These are phyloP conservation scores for Aspergillus neoniger DNA, from an alignment of 2,329 filamentous ascomycete species.

Conservation along the genomic window DNA sequence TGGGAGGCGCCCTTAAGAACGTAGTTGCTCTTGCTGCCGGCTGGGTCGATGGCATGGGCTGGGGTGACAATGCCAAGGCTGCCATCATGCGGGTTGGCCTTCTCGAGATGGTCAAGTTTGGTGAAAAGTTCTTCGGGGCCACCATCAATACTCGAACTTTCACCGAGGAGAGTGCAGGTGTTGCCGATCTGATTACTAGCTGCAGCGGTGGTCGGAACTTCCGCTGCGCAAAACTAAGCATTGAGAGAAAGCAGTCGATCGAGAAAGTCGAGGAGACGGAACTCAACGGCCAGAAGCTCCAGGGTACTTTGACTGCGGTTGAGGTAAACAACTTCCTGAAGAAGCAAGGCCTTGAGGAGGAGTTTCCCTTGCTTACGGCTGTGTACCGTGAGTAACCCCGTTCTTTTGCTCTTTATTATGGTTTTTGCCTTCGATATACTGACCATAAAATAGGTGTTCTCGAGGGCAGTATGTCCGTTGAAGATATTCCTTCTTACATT, in stretches of 20 bases:
- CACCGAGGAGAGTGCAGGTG: conserved; percentile 93
- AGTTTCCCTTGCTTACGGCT: conserved; percentile 91
- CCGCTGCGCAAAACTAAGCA: conserved; percentile 84
- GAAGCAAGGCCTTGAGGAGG: conserved; percentile 71
- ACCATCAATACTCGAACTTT: conserved; percentile 82
- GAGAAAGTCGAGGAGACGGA: conserved; percentile 86
- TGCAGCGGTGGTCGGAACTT: conserved; percentile 93
- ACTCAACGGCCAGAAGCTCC: conserved; percentile 94
- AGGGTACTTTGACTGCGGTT: conserved; percentile 87
- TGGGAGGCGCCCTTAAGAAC: conserved; percentile 95
- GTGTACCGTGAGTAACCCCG: conserved; percentile 61
- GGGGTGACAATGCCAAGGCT: conserved; percentile 99
- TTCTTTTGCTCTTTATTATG: background rate
- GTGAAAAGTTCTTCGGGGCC: conserved; percentile 86
- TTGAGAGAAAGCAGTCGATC: conserved; percentile 76
- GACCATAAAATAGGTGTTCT: conserved; percentile 61
- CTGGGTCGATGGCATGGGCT: conserved; percentile 91
- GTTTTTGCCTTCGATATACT: conserved; percentile 17
- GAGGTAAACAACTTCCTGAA: conserved; percentile 91
- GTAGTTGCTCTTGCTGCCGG: conserved; percentile 91
- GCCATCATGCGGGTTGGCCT: conserved; percentile 96
- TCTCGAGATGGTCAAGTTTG: conserved; percentile 95
- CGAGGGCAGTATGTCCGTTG: conserved; percentile 71
- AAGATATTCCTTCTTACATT: conserved; percentile 76
- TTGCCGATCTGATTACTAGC: conserved; percentile 92